Percentiles rank a stretch among this genome's conserved stretches.
These are phyloP conservation scores for Paraconiothyrium brasiliense DNA, from an alignment of 2,329 filamentous ascomycete species.

Conservation along the genomic window DNA sequence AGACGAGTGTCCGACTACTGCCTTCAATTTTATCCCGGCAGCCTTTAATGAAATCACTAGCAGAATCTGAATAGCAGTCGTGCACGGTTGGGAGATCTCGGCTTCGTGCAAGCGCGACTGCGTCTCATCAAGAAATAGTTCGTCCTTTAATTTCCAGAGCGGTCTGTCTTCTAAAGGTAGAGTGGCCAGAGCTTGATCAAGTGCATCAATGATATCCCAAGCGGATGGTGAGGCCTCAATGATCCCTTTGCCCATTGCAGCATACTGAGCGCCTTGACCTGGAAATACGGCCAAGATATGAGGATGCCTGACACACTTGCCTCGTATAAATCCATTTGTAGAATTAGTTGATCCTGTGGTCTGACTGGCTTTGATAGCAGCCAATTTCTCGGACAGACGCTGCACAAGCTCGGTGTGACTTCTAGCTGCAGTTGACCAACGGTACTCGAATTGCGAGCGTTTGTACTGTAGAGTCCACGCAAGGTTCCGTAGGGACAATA, in stretches of 20 bases:
- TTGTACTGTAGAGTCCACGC: slow-evolving; percentile 25
- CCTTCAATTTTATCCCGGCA: slow-evolving; percentile 41
- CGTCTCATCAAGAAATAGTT: slow-evolving; percentile 18
- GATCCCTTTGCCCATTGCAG: slow-evolving; percentile 53
- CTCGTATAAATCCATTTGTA: slow-evolving; percentile 16
- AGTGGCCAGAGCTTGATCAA: slow-evolving; percentile 34
- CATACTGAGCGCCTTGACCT: slow-evolving; percentile 56
- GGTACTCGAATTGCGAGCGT: slow-evolving; percentile 21
- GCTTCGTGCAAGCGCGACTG: slow-evolving; percentile 24
- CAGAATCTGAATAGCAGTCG: slow-evolving; percentile 49
- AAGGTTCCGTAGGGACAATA: slow-evolving; percentile 15
- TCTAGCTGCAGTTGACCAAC: slow-evolving; percentile 12
- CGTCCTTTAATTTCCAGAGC: slow-evolving; percentile 23
- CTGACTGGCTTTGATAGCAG: background rate
- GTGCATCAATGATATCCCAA: slow-evolving; percentile 27
- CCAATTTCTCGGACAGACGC: background rate
- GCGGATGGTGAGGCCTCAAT: slow-evolving; percentile 38
- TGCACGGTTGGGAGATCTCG: slow-evolving; percentile 41
- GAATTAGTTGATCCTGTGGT: slow-evolving; percentile 16
- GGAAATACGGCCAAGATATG: slow-evolving; percentile 53
- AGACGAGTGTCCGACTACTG: slow-evolving; percentile 54
- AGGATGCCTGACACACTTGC: slow-evolving; percentile 22
- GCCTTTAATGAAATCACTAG: slow-evolving; percentile 40
- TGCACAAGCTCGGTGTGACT: slow-evolving; percentile 1
- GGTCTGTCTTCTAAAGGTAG: slow-evolving; percentile 25